Evolutionary conservation across 2,329 filamentous ascomycete genomes (phyloP).

Genomic region (Pestalotiopsis fici): DNA sequence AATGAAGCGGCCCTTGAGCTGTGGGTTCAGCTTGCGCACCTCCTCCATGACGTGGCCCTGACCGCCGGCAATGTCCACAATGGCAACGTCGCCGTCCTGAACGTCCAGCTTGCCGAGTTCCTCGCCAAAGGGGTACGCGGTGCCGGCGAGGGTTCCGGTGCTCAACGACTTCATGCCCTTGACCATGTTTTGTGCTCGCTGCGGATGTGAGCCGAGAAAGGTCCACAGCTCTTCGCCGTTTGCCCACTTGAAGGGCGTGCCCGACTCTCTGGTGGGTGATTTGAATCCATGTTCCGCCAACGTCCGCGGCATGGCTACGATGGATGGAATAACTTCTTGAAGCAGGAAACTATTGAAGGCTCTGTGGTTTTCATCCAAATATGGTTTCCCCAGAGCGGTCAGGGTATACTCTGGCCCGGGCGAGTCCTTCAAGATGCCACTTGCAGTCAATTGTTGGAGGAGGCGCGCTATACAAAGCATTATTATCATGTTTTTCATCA

Average conservation of each 20-base stretch:
- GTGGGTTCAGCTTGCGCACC: neutral
- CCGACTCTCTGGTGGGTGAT: neutral
- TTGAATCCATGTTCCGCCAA: neutral
- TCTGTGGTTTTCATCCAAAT: neutral
- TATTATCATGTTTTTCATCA: neutral
- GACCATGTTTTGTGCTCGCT: neutral
- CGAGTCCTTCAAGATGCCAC: neutral
- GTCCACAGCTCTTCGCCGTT: neutral
- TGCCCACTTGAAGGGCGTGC: neutral
- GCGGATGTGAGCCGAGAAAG: neutral
- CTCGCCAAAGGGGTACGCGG: neutral
- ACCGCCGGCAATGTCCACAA: neutral
- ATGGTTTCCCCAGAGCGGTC: neutral
- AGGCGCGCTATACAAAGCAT: neutral
- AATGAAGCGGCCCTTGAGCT: neutral
- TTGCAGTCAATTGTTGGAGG: neutral
- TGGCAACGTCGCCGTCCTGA: neutral
- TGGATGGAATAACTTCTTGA: neutral
- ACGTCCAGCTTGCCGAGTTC: neutral
- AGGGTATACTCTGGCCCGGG: neutral
- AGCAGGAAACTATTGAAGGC: neutral
- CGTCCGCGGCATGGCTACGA: neutral
- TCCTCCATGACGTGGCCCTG: conserved; percentile 1
- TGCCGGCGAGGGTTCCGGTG: neutral
- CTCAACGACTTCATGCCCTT: neutral